phyloP scores from a whole-genome alignment of 2,329 filamentous ascomycete species.

The Trichophaea hybrida region DNA sequence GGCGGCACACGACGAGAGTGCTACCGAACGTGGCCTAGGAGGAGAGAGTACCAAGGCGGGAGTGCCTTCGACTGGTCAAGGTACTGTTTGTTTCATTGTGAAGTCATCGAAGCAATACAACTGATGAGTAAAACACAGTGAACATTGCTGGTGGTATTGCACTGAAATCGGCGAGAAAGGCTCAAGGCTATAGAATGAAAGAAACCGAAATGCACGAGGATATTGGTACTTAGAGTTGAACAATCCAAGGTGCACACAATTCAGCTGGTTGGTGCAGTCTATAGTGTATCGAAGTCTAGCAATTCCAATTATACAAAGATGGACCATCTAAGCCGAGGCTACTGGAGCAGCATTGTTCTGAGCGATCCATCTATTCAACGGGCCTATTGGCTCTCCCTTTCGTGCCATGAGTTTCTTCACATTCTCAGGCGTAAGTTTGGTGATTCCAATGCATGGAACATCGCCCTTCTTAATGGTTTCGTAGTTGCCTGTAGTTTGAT shows the following conservation, averaged over 20 bases:
- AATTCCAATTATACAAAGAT: no score
- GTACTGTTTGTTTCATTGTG: no score
- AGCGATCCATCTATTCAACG: not conserved
- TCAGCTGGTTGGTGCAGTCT: no score
- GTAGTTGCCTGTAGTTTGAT: conserved; percentile 48
- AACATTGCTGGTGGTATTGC: no score
- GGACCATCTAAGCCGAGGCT: not conserved
- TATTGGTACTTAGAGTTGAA: not conserved
- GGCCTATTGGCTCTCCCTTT: conserved; percentile 13
- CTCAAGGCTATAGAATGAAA: not conserved
- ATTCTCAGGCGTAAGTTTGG: conserved; percentile 66
- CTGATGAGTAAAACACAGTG: no score
- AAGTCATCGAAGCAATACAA: no score
- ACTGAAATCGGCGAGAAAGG: not conserved
- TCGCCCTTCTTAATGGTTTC: conserved; percentile 93
- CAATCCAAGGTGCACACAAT: no score
- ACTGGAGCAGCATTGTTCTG: not conserved
- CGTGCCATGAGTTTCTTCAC: conserved; percentile 49
- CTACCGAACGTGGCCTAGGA: not conserved
- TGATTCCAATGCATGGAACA: conserved; percentile 77
- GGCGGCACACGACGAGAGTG: not conserved
- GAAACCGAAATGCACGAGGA: not conserved
- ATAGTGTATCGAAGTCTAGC: no score
- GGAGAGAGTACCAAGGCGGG: not conserved
- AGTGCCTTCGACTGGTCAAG: not conserved